phyloP scores from a whole-genome alignment of 176 grass and related monocot species.

The Oryza australiensis region DNA sequence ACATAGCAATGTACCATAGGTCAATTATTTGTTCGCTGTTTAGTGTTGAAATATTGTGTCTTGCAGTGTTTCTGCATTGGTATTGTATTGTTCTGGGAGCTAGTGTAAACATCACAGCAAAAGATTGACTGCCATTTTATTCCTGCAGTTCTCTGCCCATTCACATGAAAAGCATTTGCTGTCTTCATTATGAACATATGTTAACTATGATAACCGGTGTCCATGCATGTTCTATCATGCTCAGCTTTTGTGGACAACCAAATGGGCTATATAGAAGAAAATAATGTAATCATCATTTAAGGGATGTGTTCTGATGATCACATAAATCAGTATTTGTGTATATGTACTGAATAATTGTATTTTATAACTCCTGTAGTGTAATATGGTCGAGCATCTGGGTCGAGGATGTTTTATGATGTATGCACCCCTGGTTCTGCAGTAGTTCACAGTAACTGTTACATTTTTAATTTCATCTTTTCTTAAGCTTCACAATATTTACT shows the following conservation, averaged over 20 bases:
- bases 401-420: not conserved
- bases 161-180: not conserved
- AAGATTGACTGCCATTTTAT: not conserved
- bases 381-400: not conserved
- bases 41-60: constrained; percentile 6
- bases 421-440: not conserved
- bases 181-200: not conserved
- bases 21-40: constrained; percentile 6
- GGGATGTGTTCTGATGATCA: not conserved
- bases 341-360: not conserved
- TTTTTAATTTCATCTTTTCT: not conserved
- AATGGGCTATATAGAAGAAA: not conserved
- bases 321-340: not conserved
- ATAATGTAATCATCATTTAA: not conserved
- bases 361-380: not conserved
- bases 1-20: too few species aligned
- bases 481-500: not conserved
- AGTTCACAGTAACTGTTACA: not conserved
- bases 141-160: not conserved
- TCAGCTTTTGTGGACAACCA: constrained; percentile 13
- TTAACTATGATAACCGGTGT: not conserved
- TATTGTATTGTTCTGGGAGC: not conserved
- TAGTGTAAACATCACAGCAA: not conserved
- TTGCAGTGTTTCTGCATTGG: not conserved
- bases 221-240: not conserved